A percentile compares a stretch with the other conserved stretches of the same genome.
Conservation (phyloP, 2,329 filamentous ascomycete genomes). For the Pleurostoma richardsiae region DNA sequence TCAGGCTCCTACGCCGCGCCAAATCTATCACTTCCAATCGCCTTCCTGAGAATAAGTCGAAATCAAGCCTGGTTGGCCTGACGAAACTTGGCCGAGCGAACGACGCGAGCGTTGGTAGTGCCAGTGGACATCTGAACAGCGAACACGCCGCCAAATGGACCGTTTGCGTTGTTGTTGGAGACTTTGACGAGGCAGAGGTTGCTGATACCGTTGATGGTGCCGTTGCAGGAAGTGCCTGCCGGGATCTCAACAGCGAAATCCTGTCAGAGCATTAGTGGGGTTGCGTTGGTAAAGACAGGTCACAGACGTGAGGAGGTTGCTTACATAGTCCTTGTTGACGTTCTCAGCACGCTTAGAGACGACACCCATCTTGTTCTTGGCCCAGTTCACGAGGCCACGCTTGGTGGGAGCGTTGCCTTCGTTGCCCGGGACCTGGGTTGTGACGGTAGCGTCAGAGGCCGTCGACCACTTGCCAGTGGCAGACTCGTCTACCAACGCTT, state of each 20-base stretch:
- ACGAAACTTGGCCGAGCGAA: too few relatives aligned
- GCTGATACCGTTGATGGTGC: constrained; percentile 4
- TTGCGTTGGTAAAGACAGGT: too few relatives aligned
- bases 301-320: constrained; percentile 2
- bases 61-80: too few relatives aligned
- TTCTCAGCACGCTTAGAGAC: constrained; percentile 10
- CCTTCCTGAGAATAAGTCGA: too few relatives aligned
- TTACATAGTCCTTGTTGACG: constrained; percentile 7
- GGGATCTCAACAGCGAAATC: constrained; percentile 11
- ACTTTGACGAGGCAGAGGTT: constrained; percentile 14
- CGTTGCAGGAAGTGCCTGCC: constrained; percentile 11
- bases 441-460: constrained; percentile 9
- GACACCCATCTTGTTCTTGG: constrained; percentile 7
- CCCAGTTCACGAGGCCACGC: constrained; percentile 2
- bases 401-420: constrained; percentile 8
- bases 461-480: constrained; percentile 9
- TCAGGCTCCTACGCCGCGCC: too few relatives aligned
- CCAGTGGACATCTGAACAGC: constrained; percentile 12
- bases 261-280: not conserved
- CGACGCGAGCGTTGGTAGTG: not conserved
- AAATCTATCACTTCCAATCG: too few relatives aligned
- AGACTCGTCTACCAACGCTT: constrained; percentile 9
- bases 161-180: constrained; percentile 11
- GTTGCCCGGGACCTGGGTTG: constrained; percentile 10
- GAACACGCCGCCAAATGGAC: constrained; percentile 12